Evolutionary conservation across 352 stramenopile species (phyloP).

Genomic region (Phytophthora litchii): DNA sequence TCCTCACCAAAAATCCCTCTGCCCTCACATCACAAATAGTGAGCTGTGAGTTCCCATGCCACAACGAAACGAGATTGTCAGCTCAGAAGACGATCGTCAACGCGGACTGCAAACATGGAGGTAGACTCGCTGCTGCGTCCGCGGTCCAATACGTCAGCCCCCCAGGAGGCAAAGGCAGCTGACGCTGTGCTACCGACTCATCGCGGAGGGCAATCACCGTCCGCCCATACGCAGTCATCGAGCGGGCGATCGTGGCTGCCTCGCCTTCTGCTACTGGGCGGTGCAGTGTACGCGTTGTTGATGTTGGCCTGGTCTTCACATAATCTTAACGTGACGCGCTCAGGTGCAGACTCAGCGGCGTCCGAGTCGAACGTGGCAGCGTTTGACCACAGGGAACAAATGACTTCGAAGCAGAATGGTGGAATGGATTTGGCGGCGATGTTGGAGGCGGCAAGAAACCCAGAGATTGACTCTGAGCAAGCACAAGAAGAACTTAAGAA

Average conservation of each 20-base stretch:
- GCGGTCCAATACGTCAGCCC: conserved; percentile 15
- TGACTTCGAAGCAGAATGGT: background rate
- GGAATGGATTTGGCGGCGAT: conserved; percentile 18
- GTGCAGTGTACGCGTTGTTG: conserved; percentile 26
- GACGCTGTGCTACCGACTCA: conserved; percentile 8
- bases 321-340: conserved; percentile 21
- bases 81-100: conserved; percentile 18
- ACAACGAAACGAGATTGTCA: conserved; percentile 9
- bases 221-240: conserved; percentile 9
- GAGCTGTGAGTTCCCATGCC: conserved; percentile 7
- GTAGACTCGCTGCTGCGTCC: conserved; percentile 23
- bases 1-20: conserved; percentile 22
- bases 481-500: conserved; percentile 14
- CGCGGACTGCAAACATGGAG: conserved; percentile 20
- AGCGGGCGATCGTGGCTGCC: conserved; percentile 22
- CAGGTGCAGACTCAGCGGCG: conserved; percentile 7
- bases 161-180: background rate
- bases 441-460: conserved; percentile 24
- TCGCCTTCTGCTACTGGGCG: conserved; percentile 24
- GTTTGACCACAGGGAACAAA: background rate
- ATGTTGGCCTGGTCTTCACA: conserved; percentile 37
- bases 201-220: background rate
- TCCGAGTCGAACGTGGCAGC: conserved; percentile 9
- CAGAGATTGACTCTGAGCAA: conserved; percentile 12
- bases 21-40: conserved; percentile 14